Base-by-base conservation (phyloP, 352 stramenopile genomes). In the Elongisporangium undulatum region DNA sequence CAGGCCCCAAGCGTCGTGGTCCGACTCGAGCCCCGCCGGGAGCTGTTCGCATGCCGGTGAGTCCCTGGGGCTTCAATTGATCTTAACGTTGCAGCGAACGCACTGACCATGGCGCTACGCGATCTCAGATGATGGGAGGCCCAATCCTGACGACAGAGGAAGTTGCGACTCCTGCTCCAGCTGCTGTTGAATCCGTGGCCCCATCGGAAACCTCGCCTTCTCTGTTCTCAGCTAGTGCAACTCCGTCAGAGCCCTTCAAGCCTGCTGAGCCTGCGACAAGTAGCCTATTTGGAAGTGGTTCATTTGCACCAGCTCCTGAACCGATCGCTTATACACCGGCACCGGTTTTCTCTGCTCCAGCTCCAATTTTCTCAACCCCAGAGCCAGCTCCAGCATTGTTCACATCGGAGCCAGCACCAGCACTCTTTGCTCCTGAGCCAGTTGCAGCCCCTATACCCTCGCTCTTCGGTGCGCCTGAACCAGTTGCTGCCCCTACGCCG, bases 1-100 rank as follows among this genome's bases (percentile, higher is more conserved):
- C 82, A 10, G 86, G 82, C 39, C 86, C 86, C 0, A 92, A 92
- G 61, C 86, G 86, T 49, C 75, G 86, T 55, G 86, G 81, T n/a
- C 84, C 84, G 4, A 76, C 79, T 16, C 62, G 76, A 41, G 51
- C 74, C 29, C 82, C 84, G 16, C 79, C 84, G 16, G 84, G 79
- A 56, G 81, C 81, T 51, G 81, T 89, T 26, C 74, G 78, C 38
- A 77, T 91, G 64, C 66, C 79, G 45, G 74, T 86, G 15, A n/a
- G 69, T 59, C 51, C 41, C 51, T 56, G 29, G 12, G 66, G 22
- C 16, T 24, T 62, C 15, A 62, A n/a, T 52, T 39, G 3, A 20
- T 24, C 19, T 29, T 26, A 19, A 17, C 4, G n/a, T 59, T 23
- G 38, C 5, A 49, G 10, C 57, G 54, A 52, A 45, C 38, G 34